Evolutionary conservation across 2,329 filamentous ascomycete genomes (phyloP), one percentile per base, ranked within the genome.

Genomic region (Fusarium chlamydosporum): DNA sequence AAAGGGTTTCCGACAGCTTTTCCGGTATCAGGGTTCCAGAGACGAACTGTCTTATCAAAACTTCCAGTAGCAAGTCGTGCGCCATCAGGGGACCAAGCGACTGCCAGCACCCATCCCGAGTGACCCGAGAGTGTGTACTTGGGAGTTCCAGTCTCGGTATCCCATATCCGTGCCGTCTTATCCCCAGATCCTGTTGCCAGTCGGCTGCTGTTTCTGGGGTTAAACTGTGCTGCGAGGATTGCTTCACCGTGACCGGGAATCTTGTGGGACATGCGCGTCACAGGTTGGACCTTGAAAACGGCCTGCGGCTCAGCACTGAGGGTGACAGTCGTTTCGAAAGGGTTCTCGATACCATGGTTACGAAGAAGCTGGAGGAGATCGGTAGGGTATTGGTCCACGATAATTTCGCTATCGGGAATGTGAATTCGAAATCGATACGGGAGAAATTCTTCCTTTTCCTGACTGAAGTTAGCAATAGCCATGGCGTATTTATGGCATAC

Each of bases 211-310:
- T 87, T 89, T 37, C 87, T 86, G 0, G 95, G 95, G 1, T 92
- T 96, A 79, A 97, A 98, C 38, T 94, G 89, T 4, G 92, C 91
- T 31, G 92, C 88, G 23, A 98, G 84, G 72, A 98, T 98, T 4
- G 94, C 90, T 78, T 97, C 92, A 38, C 94, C 94, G 79, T 99
- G 96, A 13, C 96, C 96, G 5, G 91, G 90, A 70, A 98, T 96
- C 55, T 90, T 90, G 64, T 94, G 92, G 8, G 94, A 92, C 82
- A 96, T 95, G 79, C 96, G 88, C 48, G 94, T 95, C 41, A 97
- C 94, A 12, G 93, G 92, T 74, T 96, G 94, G 26, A 98, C 96
- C 74, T 91, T 90, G 83, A 97, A 98, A 1, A 98, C 92, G 23
- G 95, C 93, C 79, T 99, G 95, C 0, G 96, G 95, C 74, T 89